Evolutionary conservation across 2,329 filamentous ascomycete genomes (phyloP), one percentile per base, ranked within the genome.

Genomic region (Passalora sequoiae): DNA sequence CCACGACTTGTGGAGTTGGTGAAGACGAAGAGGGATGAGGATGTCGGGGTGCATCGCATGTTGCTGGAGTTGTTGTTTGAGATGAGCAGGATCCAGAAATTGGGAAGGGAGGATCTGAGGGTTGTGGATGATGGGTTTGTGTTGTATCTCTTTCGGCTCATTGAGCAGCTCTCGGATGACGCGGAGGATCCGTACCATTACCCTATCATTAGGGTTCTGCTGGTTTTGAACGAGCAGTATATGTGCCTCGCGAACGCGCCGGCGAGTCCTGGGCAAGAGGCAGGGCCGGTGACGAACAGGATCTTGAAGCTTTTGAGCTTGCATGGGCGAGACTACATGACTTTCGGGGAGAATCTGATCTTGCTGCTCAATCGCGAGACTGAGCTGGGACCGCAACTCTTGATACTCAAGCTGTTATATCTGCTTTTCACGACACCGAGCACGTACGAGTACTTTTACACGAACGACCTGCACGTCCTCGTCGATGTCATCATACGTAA

Each of bases 391-490:
- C 77, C 95, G 27, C 94, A 98, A 66, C 76, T 98, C 19, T 77
- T 98, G n/a, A 97, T 97, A 47, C 75, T 98, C 30, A 98, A 98
- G 67, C 78, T 96, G 4, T 74, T 98, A 20, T 98, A 97, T 66
- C 79, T 98, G 25, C 76, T 98, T 7, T 98, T 98, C 67, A 95
- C 89, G 4, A 97, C 88, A 7, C 81, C 81, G 44, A 79, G 84
- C 12, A 98, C 92, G 0, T 88, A 92, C 64, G 92, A 98, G 68
- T 98, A 97, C 67, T 98, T 98, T 62, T 98, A 97, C 66, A 96
- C 89, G 20, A 98, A 98, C 62, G 92, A 98, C 60, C 74, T 98
- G 21, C 86, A 88, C 46, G 92, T 98, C 4, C 77, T 98, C 12
- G 76, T 97, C 35, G 92, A 98, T 61, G 92, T 98, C 52, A 89